Evolutionary conservation across 2,329 filamentous ascomycete genomes (phyloP), one percentile per base, ranked within the genome.

Genomic region (Diplodia scrobiculata): DNA sequence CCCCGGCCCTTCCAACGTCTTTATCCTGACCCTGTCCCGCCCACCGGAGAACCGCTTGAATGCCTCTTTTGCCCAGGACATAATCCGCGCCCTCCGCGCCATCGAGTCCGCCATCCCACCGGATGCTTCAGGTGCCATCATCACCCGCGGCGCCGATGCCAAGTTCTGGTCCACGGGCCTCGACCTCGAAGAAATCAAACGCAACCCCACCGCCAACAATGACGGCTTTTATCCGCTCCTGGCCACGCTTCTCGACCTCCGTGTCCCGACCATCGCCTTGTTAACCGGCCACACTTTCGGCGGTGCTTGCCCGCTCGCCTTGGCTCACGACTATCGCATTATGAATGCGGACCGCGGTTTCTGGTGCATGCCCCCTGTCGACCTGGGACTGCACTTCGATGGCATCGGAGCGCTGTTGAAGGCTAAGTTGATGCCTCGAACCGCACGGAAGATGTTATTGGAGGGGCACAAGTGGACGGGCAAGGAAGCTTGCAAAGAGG

Each of bases 401-500:
- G 84, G 84, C 10, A 85, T 86, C 55, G 84, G 83, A 3, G 75
- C 79, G 2, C 75, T 86, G 6, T 82, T 82, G 1, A 78, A 83
- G 1, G 74, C 84, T 7, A 86, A 86, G 70, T 77, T 86, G 2
- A 77, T 73, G 0, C 82, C 83, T 10, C 77, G 80, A 53, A 73
- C 85, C n/a, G 83, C 83, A 14, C 74, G 83, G 4, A 84, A 84
- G 70, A 85, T 86, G 83, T 72, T 86, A 34, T 76, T 85, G 3
- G 83, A 86, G 70, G 84, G 83, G 19, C 81, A 86, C 66, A 77
- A 74, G 47, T 86, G 82, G 83, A 86, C 84, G 0, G 83, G 81
- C 0, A 76, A 80, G 67, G 78, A 83, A 67, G 84, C 84, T 2
- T 67, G 83, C 5, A 72, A 77, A 67, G 84, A 85, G 71, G 83